Percentiles rank a stretch among this genome's conserved stretches.
Conservation (phyloP, 352 stramenopile species). For the Phytophthora constricta region DNA sequence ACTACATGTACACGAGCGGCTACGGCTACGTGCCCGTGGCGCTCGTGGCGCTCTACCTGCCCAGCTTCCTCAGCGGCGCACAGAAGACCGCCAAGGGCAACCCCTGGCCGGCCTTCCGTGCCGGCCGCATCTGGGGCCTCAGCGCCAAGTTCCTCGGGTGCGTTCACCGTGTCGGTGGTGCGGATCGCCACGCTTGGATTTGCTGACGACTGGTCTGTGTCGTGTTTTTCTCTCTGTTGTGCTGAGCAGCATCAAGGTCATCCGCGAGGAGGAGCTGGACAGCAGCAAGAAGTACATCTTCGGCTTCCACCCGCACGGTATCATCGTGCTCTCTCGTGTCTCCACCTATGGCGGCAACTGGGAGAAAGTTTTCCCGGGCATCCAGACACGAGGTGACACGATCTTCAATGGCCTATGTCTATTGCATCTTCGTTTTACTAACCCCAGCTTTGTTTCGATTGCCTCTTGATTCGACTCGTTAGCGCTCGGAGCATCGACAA, state of each 20-base stretch:
- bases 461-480: too few species aligned
- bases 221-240: slow-evolving; percentile 1
- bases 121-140: slow-evolving; percentile 54
- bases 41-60: slow-evolving; percentile 65
- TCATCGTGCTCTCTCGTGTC: slow-evolving; percentile 79
- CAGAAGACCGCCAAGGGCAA: slow-evolving; percentile 62
- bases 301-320: slow-evolving; percentile 76
- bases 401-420: not conserved
- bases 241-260: slow-evolving; percentile 52
- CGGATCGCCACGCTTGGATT: not conserved
- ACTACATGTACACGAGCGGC: slow-evolving; percentile 65
- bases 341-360: slow-evolving; percentile 70
- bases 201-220: not conserved
- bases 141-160: slow-evolving; percentile 58
- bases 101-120: slow-evolving; percentile 59
- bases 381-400: slow-evolving; percentile 50
- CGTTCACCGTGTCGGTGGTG: not conserved
- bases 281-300: slow-evolving; percentile 77
- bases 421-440: not conserved
- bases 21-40: slow-evolving; percentile 63
- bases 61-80: slow-evolving; percentile 62
- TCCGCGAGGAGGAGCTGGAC: slow-evolving; percentile 71
- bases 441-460: not conserved
- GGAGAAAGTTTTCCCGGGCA: slow-evolving; percentile 73
- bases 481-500: slow-evolving; percentile 69